phyloP scores from a whole-genome alignment of 108 stramenopile species.

The Cyclotella kingstonii region DNA sequence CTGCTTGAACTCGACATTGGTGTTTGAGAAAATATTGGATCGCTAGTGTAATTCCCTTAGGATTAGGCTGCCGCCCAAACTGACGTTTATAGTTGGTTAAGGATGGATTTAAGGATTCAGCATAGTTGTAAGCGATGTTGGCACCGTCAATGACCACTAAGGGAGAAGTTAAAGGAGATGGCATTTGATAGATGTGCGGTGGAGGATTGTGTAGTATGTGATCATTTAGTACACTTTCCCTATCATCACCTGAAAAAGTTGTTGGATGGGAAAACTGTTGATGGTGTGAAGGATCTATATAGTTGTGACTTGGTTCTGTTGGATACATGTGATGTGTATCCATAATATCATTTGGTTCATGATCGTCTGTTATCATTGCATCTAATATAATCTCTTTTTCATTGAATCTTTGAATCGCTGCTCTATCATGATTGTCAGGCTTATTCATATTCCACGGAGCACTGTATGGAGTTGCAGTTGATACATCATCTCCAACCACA shows the following conservation, averaged over 20 bases:
- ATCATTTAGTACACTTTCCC: neutral
- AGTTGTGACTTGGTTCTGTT: neutral
- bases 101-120: constrained; percentile 47
- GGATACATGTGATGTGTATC: constrained; percentile 2
- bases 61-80: constrained; percentile 49
- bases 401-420: neutral
- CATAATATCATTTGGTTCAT: constrained; percentile 5
- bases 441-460: no score
- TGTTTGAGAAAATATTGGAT: constrained; percentile 58
- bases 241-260: neutral
- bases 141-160: constrained; percentile 84
- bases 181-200: constrained; percentile 17
- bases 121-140: constrained; percentile 82
- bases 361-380: constrained; percentile 15
- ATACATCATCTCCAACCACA: constrained; percentile 13
- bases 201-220: neutral
- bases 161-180: constrained; percentile 48
- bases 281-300: neutral
- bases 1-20: constrained; percentile 67
- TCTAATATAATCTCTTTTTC: constrained; percentile 12
- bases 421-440: neutral
- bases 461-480: neutral
- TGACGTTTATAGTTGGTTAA: constrained; percentile 9
- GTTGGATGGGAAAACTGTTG: neutral
- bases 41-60: constrained; percentile 61